Conservation (phyloP, 2,329 filamentous ascomycete genomes). For the Epichloe uncinata region DNA sequence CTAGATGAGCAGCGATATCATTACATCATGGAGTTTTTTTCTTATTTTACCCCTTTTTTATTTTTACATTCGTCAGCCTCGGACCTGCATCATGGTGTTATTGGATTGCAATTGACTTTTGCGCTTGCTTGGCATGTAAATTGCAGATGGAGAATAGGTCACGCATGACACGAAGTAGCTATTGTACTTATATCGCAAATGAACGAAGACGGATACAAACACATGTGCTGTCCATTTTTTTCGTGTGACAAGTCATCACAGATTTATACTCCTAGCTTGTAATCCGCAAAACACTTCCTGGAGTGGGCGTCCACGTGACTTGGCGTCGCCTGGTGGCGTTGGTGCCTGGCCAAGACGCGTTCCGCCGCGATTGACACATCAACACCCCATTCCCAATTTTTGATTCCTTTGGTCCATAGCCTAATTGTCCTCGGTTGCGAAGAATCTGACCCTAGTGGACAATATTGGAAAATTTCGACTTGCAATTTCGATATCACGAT, state of each 20-base stretch:
- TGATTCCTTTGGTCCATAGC: too few relatives aligned
- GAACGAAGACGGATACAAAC: background rate
- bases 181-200: background rate
- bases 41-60: background rate
- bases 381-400: background rate
- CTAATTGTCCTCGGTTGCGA: background rate
- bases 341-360: slow-evolving; percentile 22
- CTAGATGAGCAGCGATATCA: slow-evolving; percentile 18
- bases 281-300: background rate
- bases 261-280: too few relatives aligned
- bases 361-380: background rate
- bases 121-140: background rate
- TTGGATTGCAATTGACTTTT: background rate
- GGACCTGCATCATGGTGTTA: background rate
- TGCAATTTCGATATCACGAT: background rate
- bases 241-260: too few relatives aligned
- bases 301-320: slow-evolving; percentile 19
- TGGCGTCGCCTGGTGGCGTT: slow-evolving; percentile 21
- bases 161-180: background rate
- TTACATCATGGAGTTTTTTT: background rate
- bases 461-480: background rate
- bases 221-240: too few relatives aligned
- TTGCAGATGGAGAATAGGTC: background rate
- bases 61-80: background rate
- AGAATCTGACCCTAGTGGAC: background rate